Evolutionary conservation across 192 early-diverging fungal genomes (phyloP).

Genomic region (Dissophora globulifera): DNA sequence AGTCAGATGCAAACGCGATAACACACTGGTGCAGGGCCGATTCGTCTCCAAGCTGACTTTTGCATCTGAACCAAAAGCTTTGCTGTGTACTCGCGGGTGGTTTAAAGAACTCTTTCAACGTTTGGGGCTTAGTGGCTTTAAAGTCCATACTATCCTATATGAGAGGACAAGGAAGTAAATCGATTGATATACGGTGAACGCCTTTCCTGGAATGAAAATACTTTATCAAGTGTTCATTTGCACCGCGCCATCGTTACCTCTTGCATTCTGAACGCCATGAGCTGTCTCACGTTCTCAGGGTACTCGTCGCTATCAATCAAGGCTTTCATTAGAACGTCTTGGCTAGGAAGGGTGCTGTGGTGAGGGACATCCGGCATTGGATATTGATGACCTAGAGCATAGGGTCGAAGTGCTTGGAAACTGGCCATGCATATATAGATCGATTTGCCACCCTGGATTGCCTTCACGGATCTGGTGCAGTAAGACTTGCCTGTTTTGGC

Average conservation of each 20-base stretch:
- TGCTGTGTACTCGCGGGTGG: constrained; percentile 26
- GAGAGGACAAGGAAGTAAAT: no score
- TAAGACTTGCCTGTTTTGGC: constrained; percentile 69
- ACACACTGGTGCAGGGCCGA: constrained; percentile 72
- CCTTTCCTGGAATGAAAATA: no score
- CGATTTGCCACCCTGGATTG: constrained; percentile 79
- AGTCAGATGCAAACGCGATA: constrained; percentile 60
- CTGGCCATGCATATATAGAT: constrained; percentile 83
- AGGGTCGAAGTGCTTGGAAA: constrained; percentile 74
- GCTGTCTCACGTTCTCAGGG: constrained; percentile 15
- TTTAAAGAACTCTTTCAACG: constrained; percentile 17
- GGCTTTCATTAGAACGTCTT: constrained; percentile 38
- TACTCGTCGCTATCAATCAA: constrained; percentile 40
- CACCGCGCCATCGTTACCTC: constrained; percentile 13
- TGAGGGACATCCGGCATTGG: constrained; percentile 65
- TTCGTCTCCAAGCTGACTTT: constrained; percentile 66
- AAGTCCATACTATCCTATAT: no score
- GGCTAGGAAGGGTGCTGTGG: constrained; percentile 33
- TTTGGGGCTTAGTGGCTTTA: constrained; percentile 25
- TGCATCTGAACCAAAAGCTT: constrained; percentile 71
- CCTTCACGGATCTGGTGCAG: constrained; percentile 74
- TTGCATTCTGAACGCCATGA: constrained; percentile 19
- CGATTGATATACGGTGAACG: no score
- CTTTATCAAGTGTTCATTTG: no score
- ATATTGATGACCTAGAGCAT: constrained; percentile 76